Percentiles rank a stretch among this genome's conserved stretches.
phyloP scores from a whole-genome alignment of 805 yeast species.

The Yamadazyma sp. region DNA sequence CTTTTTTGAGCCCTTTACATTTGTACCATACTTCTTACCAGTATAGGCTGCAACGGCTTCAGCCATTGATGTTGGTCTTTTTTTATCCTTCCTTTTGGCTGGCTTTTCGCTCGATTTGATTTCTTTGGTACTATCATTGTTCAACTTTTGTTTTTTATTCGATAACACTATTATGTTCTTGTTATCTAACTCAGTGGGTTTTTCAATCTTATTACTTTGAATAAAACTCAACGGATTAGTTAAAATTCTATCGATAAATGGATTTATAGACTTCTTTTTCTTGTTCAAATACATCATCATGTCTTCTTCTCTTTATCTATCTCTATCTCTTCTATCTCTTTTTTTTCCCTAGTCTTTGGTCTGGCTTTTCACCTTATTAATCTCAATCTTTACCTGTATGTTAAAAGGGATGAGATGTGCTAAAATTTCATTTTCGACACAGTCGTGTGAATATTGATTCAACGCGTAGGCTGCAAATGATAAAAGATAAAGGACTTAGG shows the following conservation, averaged over 20 bases:
- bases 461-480: no score
- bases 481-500: no score
- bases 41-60: slow-evolving; percentile 59
- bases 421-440: no score
- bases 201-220: slow-evolving; percentile 13
- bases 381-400: no score
- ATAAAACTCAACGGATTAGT: slow-evolving; percentile 15
- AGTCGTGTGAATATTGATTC: no score
- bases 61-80: slow-evolving; percentile 48
- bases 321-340: neutral
- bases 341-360: neutral
- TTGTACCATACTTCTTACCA: slow-evolving; percentile 48
- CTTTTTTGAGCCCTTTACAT: slow-evolving; percentile 35
- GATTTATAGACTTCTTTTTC: slow-evolving; percentile 11
- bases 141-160: slow-evolving; percentile 7
- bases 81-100: slow-evolving; percentile 10
- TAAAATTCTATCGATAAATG: slow-evolving; percentile 14
- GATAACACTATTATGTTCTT: slow-evolving; percentile 14
- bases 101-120: slow-evolving; percentile 7
- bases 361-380: no score
- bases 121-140: slow-evolving; percentile 1
- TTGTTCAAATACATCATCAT: slow-evolving; percentile 7
- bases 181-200: slow-evolving; percentile 9
- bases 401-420: no score
- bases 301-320: neutral